Evolutionary conservation across 2,329 filamentous ascomycete species (phyloP).

Genomic region (Nemania diffusa): DNA sequence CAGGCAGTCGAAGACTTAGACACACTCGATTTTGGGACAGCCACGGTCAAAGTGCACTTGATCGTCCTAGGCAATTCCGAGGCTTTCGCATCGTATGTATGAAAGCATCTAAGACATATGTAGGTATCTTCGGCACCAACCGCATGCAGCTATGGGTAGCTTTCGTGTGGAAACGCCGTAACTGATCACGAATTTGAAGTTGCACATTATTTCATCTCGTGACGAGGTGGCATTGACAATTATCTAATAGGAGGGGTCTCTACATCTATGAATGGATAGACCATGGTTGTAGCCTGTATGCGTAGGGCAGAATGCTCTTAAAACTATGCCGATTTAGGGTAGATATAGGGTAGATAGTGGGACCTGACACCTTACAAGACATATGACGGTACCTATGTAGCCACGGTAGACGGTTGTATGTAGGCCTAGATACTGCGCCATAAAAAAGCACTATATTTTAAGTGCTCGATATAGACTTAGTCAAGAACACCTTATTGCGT

Average conservation of each 20-base stretch:
- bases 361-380: neutral
- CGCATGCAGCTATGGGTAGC: neutral
- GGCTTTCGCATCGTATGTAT: neutral
- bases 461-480: too few species aligned
- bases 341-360: neutral
- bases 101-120: neutral
- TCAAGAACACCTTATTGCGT: too few species aligned
- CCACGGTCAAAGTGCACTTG: too few species aligned
- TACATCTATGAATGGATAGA: neutral
- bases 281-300: conserved; percentile 1
- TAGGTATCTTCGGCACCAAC: neutral
- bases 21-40: too few species aligned
- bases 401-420: neutral
- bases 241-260: neutral
- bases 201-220: neutral
- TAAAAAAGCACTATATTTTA: too few species aligned
- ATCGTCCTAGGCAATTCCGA: too few species aligned
- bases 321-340: neutral
- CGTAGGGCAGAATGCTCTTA: neutral
- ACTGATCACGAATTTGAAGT: neutral
- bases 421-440: neutral
- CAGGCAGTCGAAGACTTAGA: too few species aligned
- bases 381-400: neutral
- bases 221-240: neutral
- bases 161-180: neutral